These are phyloP conservation scores for Rhodomyrtus tomentosa DNA, from an alignment of 345 rosid species.

Conservation along the genomic window DNA sequence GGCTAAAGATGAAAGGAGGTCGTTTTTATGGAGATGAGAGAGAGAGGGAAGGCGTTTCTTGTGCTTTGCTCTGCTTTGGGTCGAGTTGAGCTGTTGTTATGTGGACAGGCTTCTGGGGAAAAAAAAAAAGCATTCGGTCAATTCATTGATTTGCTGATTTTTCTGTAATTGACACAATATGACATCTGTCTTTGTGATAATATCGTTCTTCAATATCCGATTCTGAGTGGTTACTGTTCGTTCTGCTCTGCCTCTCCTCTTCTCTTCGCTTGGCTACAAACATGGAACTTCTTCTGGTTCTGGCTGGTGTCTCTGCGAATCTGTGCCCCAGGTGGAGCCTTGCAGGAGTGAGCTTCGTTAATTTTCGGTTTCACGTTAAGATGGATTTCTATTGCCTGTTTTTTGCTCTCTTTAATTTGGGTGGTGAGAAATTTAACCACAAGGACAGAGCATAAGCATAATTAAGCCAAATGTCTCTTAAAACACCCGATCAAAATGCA, in stretches of 20 bases:
- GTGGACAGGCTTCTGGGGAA: constrained; percentile 5
- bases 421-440: not conserved
- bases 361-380: not conserved
- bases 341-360: not conserved
- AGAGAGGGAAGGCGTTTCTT: not conserved
- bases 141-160: not conserved
- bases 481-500: not conserved
- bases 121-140: not conserved
- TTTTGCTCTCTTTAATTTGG: rapidly evolving
- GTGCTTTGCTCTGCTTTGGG: not conserved
- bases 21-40: constrained; percentile 11
- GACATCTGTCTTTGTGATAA: not conserved
- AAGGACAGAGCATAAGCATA: not conserved
- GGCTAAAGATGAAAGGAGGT: not conserved
- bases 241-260: not conserved
- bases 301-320: not conserved
- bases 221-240: not conserved
- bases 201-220: not conserved
- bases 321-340: not conserved
- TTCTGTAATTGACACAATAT: not conserved
- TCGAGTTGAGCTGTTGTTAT: constrained; percentile 28
- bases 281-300: too few species aligned
- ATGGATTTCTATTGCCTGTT: not conserved
- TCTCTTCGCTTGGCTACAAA: too few species aligned
- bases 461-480: not conserved